Evolutionary conservation across 2,329 filamentous ascomycete genomes (phyloP).

Genomic region (Apiospora rasikravindrae): DNA sequence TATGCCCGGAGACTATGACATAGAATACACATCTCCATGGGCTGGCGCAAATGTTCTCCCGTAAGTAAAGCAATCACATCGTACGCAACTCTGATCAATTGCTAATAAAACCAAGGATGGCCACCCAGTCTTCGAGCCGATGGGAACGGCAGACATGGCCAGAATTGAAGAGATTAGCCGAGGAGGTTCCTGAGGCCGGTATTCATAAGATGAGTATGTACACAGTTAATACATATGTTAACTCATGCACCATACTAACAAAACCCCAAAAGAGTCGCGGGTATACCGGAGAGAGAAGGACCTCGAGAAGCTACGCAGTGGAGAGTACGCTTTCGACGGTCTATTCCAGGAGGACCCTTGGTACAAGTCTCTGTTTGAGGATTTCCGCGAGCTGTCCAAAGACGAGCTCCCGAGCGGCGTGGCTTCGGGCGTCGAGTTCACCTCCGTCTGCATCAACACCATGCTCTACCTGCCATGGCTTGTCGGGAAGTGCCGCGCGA

Average conservation of each 20-base stretch:
- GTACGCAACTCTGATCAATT: too few species aligned
- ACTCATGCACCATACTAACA: neutral
- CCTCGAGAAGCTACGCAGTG: conserved; percentile 40
- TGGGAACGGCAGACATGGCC: conserved; percentile 39
- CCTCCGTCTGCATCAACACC: conserved; percentile 89
- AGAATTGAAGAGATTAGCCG: conserved; percentile 37
- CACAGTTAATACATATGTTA: neutral
- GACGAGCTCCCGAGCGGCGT: conserved; percentile 66
- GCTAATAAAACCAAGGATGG: conserved; percentile 31
- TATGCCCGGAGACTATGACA: conserved; percentile 92
- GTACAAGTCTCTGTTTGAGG: conserved; percentile 73
- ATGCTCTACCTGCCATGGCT: conserved; percentile 88
- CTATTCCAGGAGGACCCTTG: conserved; percentile 72
- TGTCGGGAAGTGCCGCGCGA: conserved; percentile 75
- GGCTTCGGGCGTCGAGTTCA: conserved; percentile 77
- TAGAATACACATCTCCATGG: conserved; percentile 76
- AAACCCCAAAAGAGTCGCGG: conserved; percentile 45
- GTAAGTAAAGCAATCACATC: conserved; percentile 30
- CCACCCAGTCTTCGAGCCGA: conserved; percentile 34
- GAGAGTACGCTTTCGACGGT: conserved; percentile 65
- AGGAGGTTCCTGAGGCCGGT: conserved; percentile 41
- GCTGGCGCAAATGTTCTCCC: conserved; percentile 41
- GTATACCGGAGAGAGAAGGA: conserved; percentile 68
- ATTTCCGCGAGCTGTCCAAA: conserved; percentile 68
- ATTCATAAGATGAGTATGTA: conserved; percentile 38